Evolutionary conservation across 2,329 filamentous ascomycete species (phyloP), one percentile per base, ranked within the genome.

Genomic region (Aspergillus carbonarius): DNA sequence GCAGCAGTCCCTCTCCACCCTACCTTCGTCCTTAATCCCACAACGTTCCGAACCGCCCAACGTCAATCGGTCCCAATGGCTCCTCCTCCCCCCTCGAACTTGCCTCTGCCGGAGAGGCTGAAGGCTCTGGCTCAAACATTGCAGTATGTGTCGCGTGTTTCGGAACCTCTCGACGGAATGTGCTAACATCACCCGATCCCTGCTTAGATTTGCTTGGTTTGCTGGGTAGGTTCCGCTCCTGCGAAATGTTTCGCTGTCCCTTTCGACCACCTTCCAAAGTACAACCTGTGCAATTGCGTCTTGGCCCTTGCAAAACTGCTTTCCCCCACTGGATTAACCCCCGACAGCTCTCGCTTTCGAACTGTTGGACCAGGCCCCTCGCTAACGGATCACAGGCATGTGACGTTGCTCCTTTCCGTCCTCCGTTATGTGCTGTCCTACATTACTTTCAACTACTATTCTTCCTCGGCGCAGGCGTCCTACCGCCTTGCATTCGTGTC

Each of bases 401-500:
- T 97, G 61, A 89, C 88, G 39, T 86, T 98, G 62, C 88, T 99
- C 66, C 79, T 96, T 67, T 88, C 87, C 71, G 91, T 93, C 54
- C 74, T 90, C 71, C 90, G 92, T 74, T 99, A 98, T 78, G 79
- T 83, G 63, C 77, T 98, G 62, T 96, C 92, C 50, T 96, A 92
- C 82, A 78, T 97, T 59, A 89, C 89, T 71, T 90, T 98, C 83
- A 96, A 96, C 83, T 92, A 87, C 76, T 89, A 89, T 74, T 88
- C 87, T 58, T 79, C 85, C 73, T 86, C 87, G 82, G 93, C 93
- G 49, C 83, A 85, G 66, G 88, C 95, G 76, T 89, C 89, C 58
- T 99, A 99, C 81, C 93, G 95, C 70, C 85, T 89, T 55, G 91
- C 93, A 58, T 99, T 99, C 76, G 67, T 97, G 68, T 88, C 93